Evolutionary conservation across 148 eudicot genomes (phyloP), one percentile per base, ranked within the genome.

Genomic region (Heliosperma pusillum): DNA sequence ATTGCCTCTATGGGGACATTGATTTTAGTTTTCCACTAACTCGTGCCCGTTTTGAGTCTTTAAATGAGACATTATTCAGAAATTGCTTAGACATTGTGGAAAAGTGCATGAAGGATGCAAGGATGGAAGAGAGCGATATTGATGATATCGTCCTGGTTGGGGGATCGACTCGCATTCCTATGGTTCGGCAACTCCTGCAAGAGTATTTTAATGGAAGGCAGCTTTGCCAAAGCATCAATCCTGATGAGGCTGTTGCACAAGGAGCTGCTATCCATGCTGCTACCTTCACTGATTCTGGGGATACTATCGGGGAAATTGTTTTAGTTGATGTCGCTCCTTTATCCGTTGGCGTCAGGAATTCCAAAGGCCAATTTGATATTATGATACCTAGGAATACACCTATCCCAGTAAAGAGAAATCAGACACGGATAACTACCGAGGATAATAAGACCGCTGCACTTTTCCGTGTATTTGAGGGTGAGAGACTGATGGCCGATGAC

Each of bases 401-500:
- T 4, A 53, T 52, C 62, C 62, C 62, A 8, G 21, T 9, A n/a
- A n/a, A 10, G 5, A 58, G 0, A 24, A 19, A 58, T n/a, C 2
- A n/a, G 62, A 12, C 0, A 9, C 1, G 11, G 36, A 0, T 0
- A 0, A 36, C 81, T 33, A 4, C 12, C 0, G 0, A 0, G 0
- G 71, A 73, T 11, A 57, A 78, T 17, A 79, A 63, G 21, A 20
- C 63, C 9, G 4, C 0, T 0, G 24, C 17, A 21, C 7, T 2
- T 2, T 0, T 71, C 12, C 4, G 0, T 1, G 68, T 80, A 12
- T 80, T 53, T 26, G 75, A 80, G 50, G 83, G 79, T 1, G 79
- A 77, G 79, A 61, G 74, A 47, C 53, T 10, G 13, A 21, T 17
- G 24, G 70, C 74, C 9, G 3, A 19, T 1, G 73, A 76, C 2